Evolutionary conservation across 805 yeast genomes (phyloP), one percentile per base, ranked within the genome.

Genomic region (Candida michaelii): DNA sequence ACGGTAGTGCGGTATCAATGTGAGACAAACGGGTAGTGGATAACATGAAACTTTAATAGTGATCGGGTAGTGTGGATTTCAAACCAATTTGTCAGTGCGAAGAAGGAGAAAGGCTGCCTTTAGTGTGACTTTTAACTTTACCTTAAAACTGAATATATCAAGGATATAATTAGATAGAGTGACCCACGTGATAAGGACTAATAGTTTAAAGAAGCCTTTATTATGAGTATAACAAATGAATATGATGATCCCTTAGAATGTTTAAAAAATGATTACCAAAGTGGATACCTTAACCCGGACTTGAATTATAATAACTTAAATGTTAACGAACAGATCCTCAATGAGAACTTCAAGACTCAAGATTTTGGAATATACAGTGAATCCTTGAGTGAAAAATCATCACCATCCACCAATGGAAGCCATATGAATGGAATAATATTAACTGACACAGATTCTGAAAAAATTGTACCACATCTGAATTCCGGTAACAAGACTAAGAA

Each of bases 361-460:
- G 35, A 31, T 10, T 18, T 4, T 31, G 25, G 19, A 6, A 6
- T 31, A n/a, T 18, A 17, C 10, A 31, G 15, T 11, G 35, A 31
- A 18, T 31, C 35, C 15, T 10, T 31, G 12, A 31, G 47, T 40
- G 51, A 48, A 10, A 32, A 39, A 23, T 48, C 52, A 15, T 44
- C 49, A 24, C 52, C 49, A 14, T 48, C 49, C 8, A 43, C 47
- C 13, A 44, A 45, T 30, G 37, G 41, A 25, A 37, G 44, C 13
- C 37, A 39, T 18, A 29, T 39, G 2, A 39, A 31, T 18, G 35
- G 35, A 11, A 4, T 30, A 10, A n/a, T 16, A 16, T 5, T 30
- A 5, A 25, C 35, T 18, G 25, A 18, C 19, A 19, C n/a, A n/a
- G n/a, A n/a, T n/a, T n/a, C n/a, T n/a, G n/a, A n/a, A n/a, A n/a